phyloP scores from a whole-genome alignment of 371 early-diverging fungal genomes.

The Apophysomyces ossiformis region DNA sequence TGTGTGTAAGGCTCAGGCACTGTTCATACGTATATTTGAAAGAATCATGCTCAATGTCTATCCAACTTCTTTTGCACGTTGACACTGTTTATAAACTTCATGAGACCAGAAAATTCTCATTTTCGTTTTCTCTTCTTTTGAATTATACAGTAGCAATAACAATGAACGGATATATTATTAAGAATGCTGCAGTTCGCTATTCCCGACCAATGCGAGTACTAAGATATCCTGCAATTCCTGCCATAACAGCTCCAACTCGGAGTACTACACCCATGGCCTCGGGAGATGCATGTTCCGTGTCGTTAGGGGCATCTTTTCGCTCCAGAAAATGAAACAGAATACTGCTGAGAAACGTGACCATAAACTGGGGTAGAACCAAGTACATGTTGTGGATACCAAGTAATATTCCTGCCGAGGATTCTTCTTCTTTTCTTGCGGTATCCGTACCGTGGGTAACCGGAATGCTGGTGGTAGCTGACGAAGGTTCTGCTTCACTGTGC shows the following conservation, averaged over 20 bases:
- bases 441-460: neutral
- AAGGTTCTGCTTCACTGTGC: neutral
- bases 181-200: neutral
- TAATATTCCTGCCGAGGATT: conserved; percentile 75
- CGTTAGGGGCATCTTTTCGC: conserved; percentile 10
- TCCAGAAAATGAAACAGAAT: conserved; percentile 76
- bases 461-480: neutral
- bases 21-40: too few species aligned
- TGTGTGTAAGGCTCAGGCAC: too few species aligned
- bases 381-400: conserved; percentile 96
- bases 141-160: too few species aligned
- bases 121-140: too few species aligned
- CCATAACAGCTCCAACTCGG: conserved; percentile 67
- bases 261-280: conserved; percentile 67
- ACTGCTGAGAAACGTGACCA: conserved; percentile 75
- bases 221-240: conserved; percentile 60
- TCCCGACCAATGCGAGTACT: conserved; percentile 34
- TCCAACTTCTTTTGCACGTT: too few species aligned
- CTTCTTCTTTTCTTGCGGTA: neutral
- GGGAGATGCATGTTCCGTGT: conserved; percentile 36
- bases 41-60: too few species aligned
- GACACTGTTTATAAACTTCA: too few species aligned
- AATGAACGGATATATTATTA: too few species aligned
- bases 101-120: too few species aligned
- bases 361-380: conserved; percentile 91